Evolutionary conservation across 2,329 filamentous ascomycete species (phyloP), one percentile per base, ranked within the genome.

Genomic region (Nannizziopsis arthrosporioides): DNA sequence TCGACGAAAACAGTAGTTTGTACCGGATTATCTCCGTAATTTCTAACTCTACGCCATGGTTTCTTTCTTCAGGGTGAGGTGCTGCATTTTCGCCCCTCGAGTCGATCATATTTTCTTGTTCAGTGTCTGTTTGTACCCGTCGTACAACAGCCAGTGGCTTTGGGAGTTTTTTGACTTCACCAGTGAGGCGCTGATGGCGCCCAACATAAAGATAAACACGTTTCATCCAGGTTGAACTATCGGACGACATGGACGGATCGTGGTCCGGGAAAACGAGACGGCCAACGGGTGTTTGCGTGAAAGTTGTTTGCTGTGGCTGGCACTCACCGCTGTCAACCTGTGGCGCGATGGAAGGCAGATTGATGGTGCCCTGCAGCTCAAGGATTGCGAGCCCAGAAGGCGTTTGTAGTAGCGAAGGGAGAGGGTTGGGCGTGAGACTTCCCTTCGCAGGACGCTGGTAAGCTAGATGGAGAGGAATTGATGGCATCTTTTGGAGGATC

Each of bases 311-410:
- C 18, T 48, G 42, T 34, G 49, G 42, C 42, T 51, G 8, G 45
- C 56, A 49, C 7, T 53, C 43, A 14, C 44, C 35, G 5, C 51
- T 48, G 7, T 35, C 50, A 15, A 51, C 55, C n/a, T 54, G 57
- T 27, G 63, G 55, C 1, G 68, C 54, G 6, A 15, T 38, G 8
- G 32, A 41, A 14, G 86, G 81, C 1, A 88, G 72, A 64, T 93
- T 90, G 68, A 98, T 82, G 11, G 80, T 86, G 52, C 89, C 92
- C 71, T 98, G 92, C 11, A 98, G 78, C 68, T 96, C 92, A 49
- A 98, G 73, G 40, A 98, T 74, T 14, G 90, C 90, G 36, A 95
- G 77, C 44, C 92, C 92, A 0, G 84, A 81, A 0, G 92, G 92
- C 0, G 90, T 95, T 57, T 89, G 85, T 12, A 96, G 77, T 53